Evolutionary conservation across 2,329 filamentous ascomycete genomes (phyloP), one percentile per base, ranked within the genome.

Genomic region (Epicoccum sorghinum): DNA sequence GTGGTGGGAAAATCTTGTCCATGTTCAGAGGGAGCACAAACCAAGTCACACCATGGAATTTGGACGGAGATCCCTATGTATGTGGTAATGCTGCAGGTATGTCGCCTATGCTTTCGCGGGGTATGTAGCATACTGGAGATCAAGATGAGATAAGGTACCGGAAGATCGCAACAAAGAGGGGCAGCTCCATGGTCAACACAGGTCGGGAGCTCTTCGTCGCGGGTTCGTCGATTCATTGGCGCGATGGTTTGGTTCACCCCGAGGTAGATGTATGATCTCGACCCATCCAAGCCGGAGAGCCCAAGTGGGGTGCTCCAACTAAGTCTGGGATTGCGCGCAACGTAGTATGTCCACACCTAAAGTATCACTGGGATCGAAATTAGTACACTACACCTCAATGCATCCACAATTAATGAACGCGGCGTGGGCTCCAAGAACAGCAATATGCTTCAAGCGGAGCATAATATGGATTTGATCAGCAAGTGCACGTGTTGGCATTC

Each of bases 211-310:
- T 7, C 36, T 22, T 46, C n/a, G 6, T 27, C 25, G 29, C 24
- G 23, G 30, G 38, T 33, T 29, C 13, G 35, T 8, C 9, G 10
- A 32, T 27, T 41, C 18, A 42, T 55, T 55, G 52, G 52, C 32
- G 40, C 24, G 18, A 24, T 22, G 41, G 10, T 36, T 38, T 43
- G 52, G 52, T 55, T n/a, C 35, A 49, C 2, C 24, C 29, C 14
- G 4, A 27, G 29, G 36, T 18, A 12, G 13, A n/a, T 3, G 3
- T 5, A 33, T 33, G 27, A 29, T 29, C 27, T 29, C 27, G 27
- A 2, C 9, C 27, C 9, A 29, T 29, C 27, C 9, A 29, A 29
- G 27, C 27, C 27, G 9, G 27, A 9, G 9, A 29, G 6, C 27
- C 27, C 27, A 29, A 9, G 27, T 29, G 27, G 27, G 27, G 27